These are phyloP conservation scores for Penicillium antarcticum DNA, from an alignment of 495 filamentous ascomycete genomes.

Conservation along the genomic window DNA sequence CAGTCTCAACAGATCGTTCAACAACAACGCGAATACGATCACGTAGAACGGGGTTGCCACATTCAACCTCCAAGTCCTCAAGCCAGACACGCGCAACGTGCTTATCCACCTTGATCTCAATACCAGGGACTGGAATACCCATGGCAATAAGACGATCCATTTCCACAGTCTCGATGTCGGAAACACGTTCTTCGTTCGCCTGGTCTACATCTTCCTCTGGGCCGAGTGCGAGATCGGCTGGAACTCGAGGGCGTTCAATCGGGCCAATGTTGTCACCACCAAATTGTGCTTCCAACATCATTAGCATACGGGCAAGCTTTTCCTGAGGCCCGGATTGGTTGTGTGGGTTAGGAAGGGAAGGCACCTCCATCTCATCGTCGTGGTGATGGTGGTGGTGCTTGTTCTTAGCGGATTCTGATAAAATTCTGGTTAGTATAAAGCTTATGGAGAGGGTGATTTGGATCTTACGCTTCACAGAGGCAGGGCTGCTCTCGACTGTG, in stretches of 20 bases:
- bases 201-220: conserved; percentile 30
- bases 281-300: conserved; percentile 97
- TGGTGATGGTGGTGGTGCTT: conserved; percentile 58
- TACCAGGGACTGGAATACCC: conserved; percentile 83
- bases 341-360: conserved; percentile 60
- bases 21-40: conserved; percentile 85
- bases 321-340: conserved; percentile 65
- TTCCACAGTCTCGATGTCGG: conserved; percentile 57
- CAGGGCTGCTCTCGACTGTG: conserved; percentile 86
- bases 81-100: conserved; percentile 87
- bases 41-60: conserved; percentile 64
- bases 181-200: conserved; percentile 43
- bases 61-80: conserved; percentile 87
- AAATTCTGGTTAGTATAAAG: conserved; percentile 10
- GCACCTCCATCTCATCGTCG: conserved; percentile 31
- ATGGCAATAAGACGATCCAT: conserved; percentile 68
- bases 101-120: conserved; percentile 85
- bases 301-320: conserved; percentile 76
- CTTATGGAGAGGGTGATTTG: neutral
- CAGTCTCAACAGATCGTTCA: conserved; percentile 87
- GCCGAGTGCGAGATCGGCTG: conserved; percentile 37
- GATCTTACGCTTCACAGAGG: conserved; percentile 85
- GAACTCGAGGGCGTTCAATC: conserved; percentile 63
- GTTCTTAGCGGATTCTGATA: conserved; percentile 51
- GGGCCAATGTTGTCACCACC: conserved; percentile 67